Percentiles rank a stretch among this genome's conserved stretches.
phyloP scores from a whole-genome alignment of 2,329 filamentous ascomycete genomes.

The Neofusicoccum cordaticola region DNA sequence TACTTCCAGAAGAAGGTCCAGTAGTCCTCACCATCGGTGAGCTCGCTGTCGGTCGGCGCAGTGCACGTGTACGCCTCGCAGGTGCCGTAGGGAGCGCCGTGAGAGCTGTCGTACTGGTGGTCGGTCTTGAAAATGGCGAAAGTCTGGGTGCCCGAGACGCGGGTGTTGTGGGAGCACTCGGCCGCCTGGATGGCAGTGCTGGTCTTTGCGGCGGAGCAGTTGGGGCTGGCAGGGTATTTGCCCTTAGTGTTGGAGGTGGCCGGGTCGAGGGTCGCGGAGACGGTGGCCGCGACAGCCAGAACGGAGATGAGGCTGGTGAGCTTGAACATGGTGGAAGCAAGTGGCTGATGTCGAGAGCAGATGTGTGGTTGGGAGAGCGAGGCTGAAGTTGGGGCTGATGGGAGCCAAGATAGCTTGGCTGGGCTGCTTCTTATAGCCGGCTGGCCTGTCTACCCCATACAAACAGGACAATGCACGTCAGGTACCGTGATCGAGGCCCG shows the following conservation, averaged over 20 bases:
- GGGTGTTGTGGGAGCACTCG: constrained; percentile 43
- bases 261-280: constrained; percentile 34
- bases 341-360: neutral
- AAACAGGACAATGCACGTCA: neutral
- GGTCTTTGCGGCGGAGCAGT: constrained; percentile 26
- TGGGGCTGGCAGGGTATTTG: constrained; percentile 28
- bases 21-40: neutral
- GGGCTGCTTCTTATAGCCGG: neutral
- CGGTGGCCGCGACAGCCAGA: constrained; percentile 16
- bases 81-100: constrained; percentile 47
- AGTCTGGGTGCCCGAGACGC: constrained; percentile 34
- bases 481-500: neutral
- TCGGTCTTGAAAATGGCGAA: constrained; percentile 43
- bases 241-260: constrained; percentile 39
- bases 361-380: neutral
- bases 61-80: constrained; percentile 23
- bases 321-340: neutral
- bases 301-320: constrained; percentile 18
- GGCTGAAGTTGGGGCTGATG: neutral
- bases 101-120: constrained; percentile 43
- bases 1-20: constrained; percentile 13
- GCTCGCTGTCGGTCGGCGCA: neutral
- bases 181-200: constrained; percentile 42
- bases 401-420: neutral
- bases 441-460: neutral